Evolutionary conservation across 768 basidiomycete species (phyloP).

Genomic region (Rhodosporidiobolus sp.): DNA sequence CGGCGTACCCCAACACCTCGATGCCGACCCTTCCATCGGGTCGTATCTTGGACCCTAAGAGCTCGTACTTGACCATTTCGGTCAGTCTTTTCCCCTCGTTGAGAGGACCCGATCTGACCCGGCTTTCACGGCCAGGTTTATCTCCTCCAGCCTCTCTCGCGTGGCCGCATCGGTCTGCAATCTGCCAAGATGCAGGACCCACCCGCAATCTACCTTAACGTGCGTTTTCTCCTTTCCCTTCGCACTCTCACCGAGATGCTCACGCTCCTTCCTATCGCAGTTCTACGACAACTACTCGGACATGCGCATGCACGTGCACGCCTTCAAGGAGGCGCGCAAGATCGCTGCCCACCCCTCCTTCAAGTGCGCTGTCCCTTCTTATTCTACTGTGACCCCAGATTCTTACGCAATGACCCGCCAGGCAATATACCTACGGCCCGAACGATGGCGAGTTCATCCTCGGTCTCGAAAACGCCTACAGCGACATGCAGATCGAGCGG

Average conservation of each 20-base stretch:
- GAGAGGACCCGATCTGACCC: too few species aligned
- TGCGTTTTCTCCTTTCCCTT: conserved; percentile 42
- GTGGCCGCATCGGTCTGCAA: not conserved
- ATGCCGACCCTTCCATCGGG: not conserved
- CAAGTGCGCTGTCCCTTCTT: too few species aligned
- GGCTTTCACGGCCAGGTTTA: not conserved
- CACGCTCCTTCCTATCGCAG: not conserved
- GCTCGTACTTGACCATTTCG: not conserved
- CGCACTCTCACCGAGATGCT: not conserved
- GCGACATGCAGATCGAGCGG: conserved; percentile 43
- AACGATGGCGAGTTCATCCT: conserved; percentile 47
- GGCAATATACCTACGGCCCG: conserved; percentile 25
- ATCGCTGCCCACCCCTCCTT: conserved; percentile 15
- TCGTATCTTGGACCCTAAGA: not conserved
- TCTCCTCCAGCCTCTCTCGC: not conserved
- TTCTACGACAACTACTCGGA: conserved; percentile 9
- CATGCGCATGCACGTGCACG: not conserved
- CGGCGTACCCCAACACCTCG: not conserved
- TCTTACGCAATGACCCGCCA: conserved; percentile 1
- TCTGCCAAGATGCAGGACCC: conserved; percentile 53
- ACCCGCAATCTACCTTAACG: conserved; percentile 54
- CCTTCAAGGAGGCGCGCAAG: conserved; percentile 5
- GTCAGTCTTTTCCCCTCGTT: too few species aligned
- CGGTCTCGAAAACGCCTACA: not conserved
- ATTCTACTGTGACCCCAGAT: not conserved